phyloP scores from a whole-genome alignment of 768 basidiomycete genomes.

The Rhodotorula kratochvilovae region DNA sequence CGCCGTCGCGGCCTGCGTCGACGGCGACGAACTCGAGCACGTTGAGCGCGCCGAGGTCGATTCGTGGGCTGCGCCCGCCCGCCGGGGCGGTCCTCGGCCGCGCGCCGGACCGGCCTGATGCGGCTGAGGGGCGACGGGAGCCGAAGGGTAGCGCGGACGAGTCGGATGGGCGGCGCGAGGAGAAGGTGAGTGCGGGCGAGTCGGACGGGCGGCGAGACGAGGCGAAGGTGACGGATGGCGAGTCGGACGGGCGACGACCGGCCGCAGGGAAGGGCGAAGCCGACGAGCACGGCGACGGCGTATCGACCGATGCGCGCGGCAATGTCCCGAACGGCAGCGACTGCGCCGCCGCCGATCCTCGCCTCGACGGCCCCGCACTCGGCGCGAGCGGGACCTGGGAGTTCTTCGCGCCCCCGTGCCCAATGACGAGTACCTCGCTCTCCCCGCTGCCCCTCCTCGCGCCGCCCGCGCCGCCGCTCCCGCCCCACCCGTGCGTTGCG shows the following conservation, averaged over 20 bases:
- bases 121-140: neutral
- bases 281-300: neutral
- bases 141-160: neutral
- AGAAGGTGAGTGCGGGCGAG: neutral
- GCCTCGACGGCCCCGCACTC: too few species aligned
- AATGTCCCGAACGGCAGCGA: neutral
- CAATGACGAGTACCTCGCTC: neutral
- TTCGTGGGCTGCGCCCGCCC: too few species aligned
- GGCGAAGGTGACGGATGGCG: neutral
- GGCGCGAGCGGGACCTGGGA: too few species aligned
- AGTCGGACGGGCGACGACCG: neutral
- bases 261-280: neutral
- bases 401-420: too few species aligned
- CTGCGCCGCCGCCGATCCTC: too few species aligned
- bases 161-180: neutral
- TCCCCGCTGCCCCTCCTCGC: too few species aligned
- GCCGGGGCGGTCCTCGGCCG: neutral
- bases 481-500: too few species aligned
- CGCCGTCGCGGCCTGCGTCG: neutral
- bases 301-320: too few species aligned
- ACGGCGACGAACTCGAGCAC: constrained; percentile 14
- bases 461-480: too few species aligned
- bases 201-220: neutral
- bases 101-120: neutral
- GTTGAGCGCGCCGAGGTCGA: neutral